phyloP scores from a whole-genome alignment of 148 eudicot genomes.

The Selenicereus undatus region DNA sequence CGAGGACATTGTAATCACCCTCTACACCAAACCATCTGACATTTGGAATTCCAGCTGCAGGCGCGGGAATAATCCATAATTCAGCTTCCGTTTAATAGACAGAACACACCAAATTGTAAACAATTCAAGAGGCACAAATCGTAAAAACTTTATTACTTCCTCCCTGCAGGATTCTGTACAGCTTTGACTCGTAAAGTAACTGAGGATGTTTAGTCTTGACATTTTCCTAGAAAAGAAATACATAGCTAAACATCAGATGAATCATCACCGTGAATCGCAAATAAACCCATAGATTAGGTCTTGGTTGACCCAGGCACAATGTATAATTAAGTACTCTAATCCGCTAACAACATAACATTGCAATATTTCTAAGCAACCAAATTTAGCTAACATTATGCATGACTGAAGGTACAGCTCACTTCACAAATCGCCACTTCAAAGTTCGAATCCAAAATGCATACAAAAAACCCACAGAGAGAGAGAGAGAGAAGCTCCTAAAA shows the following conservation, averaged over 20 bases:
- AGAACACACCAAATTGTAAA: neutral
- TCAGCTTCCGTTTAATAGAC: neutral
- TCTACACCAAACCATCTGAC: slow-evolving; percentile 91
- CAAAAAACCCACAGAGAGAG: no score
- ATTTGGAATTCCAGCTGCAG: slow-evolving; percentile 86
- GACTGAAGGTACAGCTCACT: neutral
- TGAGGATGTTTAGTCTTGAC: slow-evolving; percentile 94
- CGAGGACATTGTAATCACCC: slow-evolving; percentile 89
- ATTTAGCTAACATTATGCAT: neutral
- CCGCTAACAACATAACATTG: neutral
- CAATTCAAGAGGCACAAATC: neutral
- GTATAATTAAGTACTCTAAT: neutral
- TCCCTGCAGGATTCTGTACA: slow-evolving; percentile 86
- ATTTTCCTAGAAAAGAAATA: slow-evolving; percentile 58
- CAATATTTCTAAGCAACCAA: neutral
- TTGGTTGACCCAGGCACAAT: neutral
- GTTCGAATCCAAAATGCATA: neutral
- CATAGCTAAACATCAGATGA: neutral
- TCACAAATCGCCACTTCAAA: neutral
- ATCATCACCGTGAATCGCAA: neutral
- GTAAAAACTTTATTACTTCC: slow-evolving; percentile 63
- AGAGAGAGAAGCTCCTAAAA: neutral
- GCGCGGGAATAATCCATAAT: neutral
- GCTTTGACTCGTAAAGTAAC: slow-evolving; percentile 83
- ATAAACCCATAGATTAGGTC: neutral